A percentile compares a stretch with the other conserved stretches of the same genome.
phyloP scores from a whole-genome alignment of 2,329 filamentous ascomycete genomes.

The Penicillium sp. region DNA sequence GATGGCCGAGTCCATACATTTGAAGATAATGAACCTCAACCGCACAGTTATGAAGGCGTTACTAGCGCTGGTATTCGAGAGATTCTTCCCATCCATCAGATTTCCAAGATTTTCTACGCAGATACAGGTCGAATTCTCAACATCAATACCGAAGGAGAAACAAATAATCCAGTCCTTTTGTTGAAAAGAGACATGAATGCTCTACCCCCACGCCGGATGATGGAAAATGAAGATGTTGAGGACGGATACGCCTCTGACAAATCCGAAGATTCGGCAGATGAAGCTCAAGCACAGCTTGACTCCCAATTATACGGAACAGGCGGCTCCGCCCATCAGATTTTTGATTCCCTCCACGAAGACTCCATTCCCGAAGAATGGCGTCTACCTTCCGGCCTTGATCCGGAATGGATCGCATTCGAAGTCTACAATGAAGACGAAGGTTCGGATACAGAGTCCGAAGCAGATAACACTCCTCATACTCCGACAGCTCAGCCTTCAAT shows the following conservation, averaged over 20 bases:
- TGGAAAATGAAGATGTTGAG: conserved; percentile 48
- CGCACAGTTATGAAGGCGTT: conserved; percentile 62
- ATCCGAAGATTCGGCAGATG: conserved; percentile 41
- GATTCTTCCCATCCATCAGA: conserved; percentile 67
- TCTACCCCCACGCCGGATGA: conserved; percentile 60
- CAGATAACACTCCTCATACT: conserved; percentile 25
- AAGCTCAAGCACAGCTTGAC: conserved; percentile 40
- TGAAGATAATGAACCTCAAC: conserved; percentile 59
- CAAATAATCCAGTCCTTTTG: conserved; percentile 71
- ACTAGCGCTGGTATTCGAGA: conserved; percentile 64
- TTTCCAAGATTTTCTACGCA: conserved; percentile 91
- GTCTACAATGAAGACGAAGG: conserved; percentile 69
- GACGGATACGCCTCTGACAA: conserved; percentile 29
- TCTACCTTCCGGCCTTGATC: conserved; percentile 74
- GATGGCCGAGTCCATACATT: conserved; percentile 68
- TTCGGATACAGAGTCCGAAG: conserved; percentile 55
- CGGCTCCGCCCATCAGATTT: conserved; percentile 8
- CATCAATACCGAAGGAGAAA: conserved; percentile 68
- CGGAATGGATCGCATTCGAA: conserved; percentile 89
- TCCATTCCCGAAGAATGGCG: conserved; percentile 51
- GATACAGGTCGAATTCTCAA: conserved; percentile 88
- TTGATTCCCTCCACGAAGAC: conserved; percentile 28
- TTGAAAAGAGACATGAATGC: conserved; percentile 71
- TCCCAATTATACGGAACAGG: conserved; percentile 33
- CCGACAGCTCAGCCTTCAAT: conserved; percentile 29